phyloP scores from a whole-genome alignment of 1,139 yeast species.

The Lodderomyces orthopsilosis region DNA sequence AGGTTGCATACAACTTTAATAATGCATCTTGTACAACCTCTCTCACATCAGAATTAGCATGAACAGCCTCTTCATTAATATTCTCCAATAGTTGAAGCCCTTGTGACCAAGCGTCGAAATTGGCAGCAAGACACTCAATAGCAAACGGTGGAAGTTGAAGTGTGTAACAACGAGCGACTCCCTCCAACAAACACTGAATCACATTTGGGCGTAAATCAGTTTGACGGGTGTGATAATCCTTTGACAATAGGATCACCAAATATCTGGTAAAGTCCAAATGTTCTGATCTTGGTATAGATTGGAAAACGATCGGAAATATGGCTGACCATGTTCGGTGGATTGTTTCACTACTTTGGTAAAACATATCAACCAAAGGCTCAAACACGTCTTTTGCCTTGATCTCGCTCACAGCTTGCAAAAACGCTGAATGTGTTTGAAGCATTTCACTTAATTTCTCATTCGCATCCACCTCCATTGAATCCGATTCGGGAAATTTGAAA shows the following conservation, averaged over 20 bases:
- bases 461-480: conserved; percentile 29
- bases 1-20: conserved; percentile 79
- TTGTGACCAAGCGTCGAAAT: conserved; percentile 90
- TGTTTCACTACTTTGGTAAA: conserved; percentile 76
- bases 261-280: conserved; percentile 80
- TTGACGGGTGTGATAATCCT: conserved; percentile 90
- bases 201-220: conserved; percentile 86
- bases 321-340: conserved; percentile 84
- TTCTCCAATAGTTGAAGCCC: conserved; percentile 80
- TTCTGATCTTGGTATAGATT: conserved; percentile 72
- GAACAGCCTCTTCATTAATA: conserved; percentile 62
- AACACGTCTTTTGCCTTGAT: conserved; percentile 60
- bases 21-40: conserved; percentile 91
- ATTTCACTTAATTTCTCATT: conserved; percentile 30
- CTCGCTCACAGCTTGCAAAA: conserved; percentile 43
- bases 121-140: conserved; percentile 81
- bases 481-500: conserved; percentile 32
- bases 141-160: conserved; percentile 93
- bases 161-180: conserved; percentile 68
- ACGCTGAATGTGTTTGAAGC: conserved; percentile 48
- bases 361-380: conserved; percentile 74
- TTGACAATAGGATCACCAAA: conserved; percentile 74
- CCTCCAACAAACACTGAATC: conserved; percentile 78
- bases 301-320: conserved; percentile 77
- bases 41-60: conserved; percentile 69